A percentile compares a stretch with the other conserved stretches of the same genome.
These are phyloP conservation scores for Penicillium ucsense DNA, from an alignment of 495 filamentous ascomycete species.

Conservation along the genomic window DNA sequence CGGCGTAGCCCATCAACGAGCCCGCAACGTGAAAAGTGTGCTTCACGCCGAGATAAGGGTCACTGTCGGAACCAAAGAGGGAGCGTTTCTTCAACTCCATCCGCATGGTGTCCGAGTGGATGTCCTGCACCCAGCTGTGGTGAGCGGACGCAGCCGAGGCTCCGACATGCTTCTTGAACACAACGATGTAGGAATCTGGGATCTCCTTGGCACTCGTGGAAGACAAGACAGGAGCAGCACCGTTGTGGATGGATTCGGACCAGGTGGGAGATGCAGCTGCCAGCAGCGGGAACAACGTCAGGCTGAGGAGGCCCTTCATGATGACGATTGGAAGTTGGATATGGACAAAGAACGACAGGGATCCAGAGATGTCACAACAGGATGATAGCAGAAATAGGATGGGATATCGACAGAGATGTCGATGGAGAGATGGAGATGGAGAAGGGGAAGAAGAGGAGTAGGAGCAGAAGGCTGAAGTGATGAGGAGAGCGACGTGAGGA, in stretches of 20 bases:
- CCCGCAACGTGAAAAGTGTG: conserved; percentile 89
- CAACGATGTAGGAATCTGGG: conserved; percentile 90
- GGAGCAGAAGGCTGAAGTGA: conserved; percentile 31
- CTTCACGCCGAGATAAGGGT: conserved; percentile 77
- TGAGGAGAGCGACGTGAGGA: conserved; percentile 14
- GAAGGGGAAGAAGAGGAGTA: conserved; percentile 15
- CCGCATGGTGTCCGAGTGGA: conserved; percentile 49
- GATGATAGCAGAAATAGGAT: conserved; percentile 14
- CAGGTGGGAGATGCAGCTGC: conserved; percentile 67
- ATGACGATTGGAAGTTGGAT: conserved; percentile 39
- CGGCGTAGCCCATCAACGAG: conserved; percentile 79
- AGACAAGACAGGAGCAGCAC: conserved; percentile 80
- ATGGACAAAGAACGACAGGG: conserved; percentile 1
- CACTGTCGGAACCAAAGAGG: conserved; percentile 59
- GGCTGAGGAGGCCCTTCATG: conserved; percentile 66
- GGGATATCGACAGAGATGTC: conserved; percentile 1
- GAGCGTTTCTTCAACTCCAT: conserved; percentile 85
- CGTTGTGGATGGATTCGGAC: conserved; percentile 73
- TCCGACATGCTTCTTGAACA: conserved; percentile 93
- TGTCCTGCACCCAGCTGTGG: conserved; percentile 85
- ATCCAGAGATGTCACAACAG: conserved; percentile 13
- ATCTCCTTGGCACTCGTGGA: conserved; percentile 65
- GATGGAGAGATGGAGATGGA: conserved; percentile 4
- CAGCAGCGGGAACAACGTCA: conserved; percentile 55
- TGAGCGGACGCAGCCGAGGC: conserved; percentile 58